Evolutionary conservation across 177 flowering plant genomes (phyloP).

Genomic region (Vitis hybrid): DNA sequence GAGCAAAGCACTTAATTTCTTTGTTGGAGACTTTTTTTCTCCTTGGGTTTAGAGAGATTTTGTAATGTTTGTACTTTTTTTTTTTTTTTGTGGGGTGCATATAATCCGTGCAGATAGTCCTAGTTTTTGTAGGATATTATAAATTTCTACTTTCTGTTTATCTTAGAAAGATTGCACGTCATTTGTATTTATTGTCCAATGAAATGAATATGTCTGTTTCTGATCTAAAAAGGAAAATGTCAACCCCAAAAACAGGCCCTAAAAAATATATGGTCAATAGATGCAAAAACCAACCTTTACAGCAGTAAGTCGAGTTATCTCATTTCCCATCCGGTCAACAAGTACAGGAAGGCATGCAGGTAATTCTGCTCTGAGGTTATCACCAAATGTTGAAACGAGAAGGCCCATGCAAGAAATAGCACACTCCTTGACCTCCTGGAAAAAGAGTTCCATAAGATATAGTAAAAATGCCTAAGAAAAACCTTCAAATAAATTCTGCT

Average conservation of each 20-base stretch:
- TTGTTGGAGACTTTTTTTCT: too few relatives aligned
- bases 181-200: too few relatives aligned
- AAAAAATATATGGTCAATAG: not conserved
- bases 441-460: conserved; percentile 12
- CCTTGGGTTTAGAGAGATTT: too few relatives aligned
- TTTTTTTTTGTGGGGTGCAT: too few relatives aligned
- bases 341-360: conserved; percentile 93
- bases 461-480: not conserved
- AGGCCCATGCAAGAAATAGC: conserved; percentile 99
- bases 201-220: too few relatives aligned
- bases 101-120: too few relatives aligned
- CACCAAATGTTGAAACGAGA: conserved; percentile 93
- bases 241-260: not conserved
- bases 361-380: conserved; percentile 69
- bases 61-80: too few relatives aligned
- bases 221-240: too few relatives aligned
- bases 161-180: too few relatives aligned
- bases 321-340: conserved; percentile 99
- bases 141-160: too few relatives aligned
- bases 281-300: conserved; percentile 69
- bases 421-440: conserved; percentile 99
- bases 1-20: too few relatives aligned
- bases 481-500: conserved; percentile 6
- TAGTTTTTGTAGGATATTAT: too few relatives aligned
- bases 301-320: conserved; percentile 96